Base-by-base conservation (phyloP, 768 basidiomycete genomes). In the Macrolepiota albuminosa region DNA sequence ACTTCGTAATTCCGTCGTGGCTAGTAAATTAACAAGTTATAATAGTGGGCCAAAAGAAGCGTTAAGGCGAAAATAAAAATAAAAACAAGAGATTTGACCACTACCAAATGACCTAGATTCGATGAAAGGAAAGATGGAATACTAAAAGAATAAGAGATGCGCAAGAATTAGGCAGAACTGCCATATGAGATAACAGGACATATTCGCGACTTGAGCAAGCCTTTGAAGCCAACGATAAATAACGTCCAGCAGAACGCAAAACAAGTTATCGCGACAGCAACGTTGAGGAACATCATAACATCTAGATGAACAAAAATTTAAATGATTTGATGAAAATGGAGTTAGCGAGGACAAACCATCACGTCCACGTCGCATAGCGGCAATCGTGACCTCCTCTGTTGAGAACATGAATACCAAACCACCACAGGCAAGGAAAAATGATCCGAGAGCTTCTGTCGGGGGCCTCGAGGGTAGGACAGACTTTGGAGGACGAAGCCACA, bases 401-500 rank as follows among this genome's bases (percentile, higher is more conserved):
- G 90, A 93, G 60, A 94, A 83, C 71, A 95, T 91, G 75, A 98
- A 98, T 53, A 87, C 81, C 59, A 98, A 71, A 10, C 96, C 96
- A 49, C 95, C 95, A 57, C 88, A 88, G 7, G 94, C 84, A 53
- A 95, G 78, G 75, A 89, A 90, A 73, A 98, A 91, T 60, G 91
- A 84, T 16, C 88, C 91, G 43, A 98, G 74, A 6, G 89, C 89
- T 76, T 98, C 96, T 0, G 95, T 95, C 0, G 95, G 96, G 6
- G 96, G 96, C 9, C 95, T 85, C 14, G 91, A 92, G 2, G 96
- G 96, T 14, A 93, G 81, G n/a, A 88, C 79, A 2, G 92, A 93
- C 13, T 81, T 80, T 7, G 93, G 89, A 13, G 95, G 95, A 33
- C 81, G 79, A 48, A 95, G 79, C 91, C 91, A 98, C 43, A 96